Base-by-base conservation (phyloP, 2,329 filamentous ascomycete genomes). In the Colletotrichum gigasporum region DNA sequence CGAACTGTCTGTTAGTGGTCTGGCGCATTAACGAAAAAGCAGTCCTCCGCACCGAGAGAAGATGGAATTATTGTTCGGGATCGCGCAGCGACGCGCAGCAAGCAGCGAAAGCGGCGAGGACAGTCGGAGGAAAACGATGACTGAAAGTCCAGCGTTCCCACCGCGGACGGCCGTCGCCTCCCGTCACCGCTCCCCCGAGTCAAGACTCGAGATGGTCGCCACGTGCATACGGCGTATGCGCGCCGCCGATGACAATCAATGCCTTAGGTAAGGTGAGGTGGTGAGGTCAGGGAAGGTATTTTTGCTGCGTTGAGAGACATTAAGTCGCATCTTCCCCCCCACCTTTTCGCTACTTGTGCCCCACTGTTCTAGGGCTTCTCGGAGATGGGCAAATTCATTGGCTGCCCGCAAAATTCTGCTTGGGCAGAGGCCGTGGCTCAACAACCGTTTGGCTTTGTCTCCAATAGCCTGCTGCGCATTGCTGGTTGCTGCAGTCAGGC, bases 381-480 rank as follows among this genome's bases (percentile, higher is more conserved):
- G 35, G 12, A 8, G 16, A 5, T 16, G 35, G 16, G n/a, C 14
- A 18, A n/a, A 16, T 10, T 24, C 45, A 63, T 59, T 63, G 60
- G 60, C 47, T 32, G 2, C 10, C 11, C 45, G 4, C 11, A 18
- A 51, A 53, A 47, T 53, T 63, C 60, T 63, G 60, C 60, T 34
- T 53, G 60, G 60, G 60, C 60, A 63, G 60, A 60, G 30, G 24
- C n/a, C 24, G 14, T 35, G 11, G 12, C 35, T 39, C 16, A 20
- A 39, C 35, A 39, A 39, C 35, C 6, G 28, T 11, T 30, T 11
- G 6, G 28, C 5, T 16, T 39, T n/a, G n/a, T n/a, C 35, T 39
- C 35, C 35, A 39, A 39, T 39, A 30, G 11, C 28, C 28, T 16
- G 35, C n/a, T 39, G 7, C 35, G 14, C 8, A 39, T n/a, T 16